Percentiles rank a stretch among this genome's conserved stretches.
These are phyloP conservation scores for Aspergillus homomorphus DNA, from an alignment of 495 filamentous ascomycete species.

Conservation along the genomic window DNA sequence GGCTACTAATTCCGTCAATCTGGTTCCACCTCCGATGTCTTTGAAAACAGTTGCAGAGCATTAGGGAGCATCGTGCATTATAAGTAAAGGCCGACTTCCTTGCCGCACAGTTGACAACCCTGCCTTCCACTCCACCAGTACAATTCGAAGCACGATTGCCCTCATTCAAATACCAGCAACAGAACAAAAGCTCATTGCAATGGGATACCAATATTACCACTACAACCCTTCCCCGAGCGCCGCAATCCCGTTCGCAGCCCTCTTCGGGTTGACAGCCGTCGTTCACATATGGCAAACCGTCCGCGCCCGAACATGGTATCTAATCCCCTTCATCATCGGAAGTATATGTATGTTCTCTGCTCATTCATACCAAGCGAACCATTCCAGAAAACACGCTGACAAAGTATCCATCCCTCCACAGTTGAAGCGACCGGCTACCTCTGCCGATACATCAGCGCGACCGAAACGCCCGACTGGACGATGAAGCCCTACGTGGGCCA, in stretches of 20 bases:
- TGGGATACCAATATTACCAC: constrained; percentile 18
- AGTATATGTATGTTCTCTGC: constrained; percentile 48
- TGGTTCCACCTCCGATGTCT: too few species aligned
- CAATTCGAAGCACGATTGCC: too few species aligned
- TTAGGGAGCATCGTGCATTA: too few species aligned
- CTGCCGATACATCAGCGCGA: neutral
- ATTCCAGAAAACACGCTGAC: neutral
- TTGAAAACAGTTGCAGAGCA: too few species aligned
- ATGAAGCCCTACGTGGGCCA: constrained; percentile 20
- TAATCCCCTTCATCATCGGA: constrained; percentile 57
- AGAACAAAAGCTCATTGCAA: too few species aligned
- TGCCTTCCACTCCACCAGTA: too few species aligned
- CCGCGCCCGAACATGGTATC: constrained; percentile 56
- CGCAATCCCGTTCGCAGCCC: constrained; percentile 45
- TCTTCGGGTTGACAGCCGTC: constrained; percentile 48
- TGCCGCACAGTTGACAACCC: too few species aligned
- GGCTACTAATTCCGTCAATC: too few species aligned
- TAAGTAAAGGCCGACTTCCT: too few species aligned
- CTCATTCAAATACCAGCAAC: too few species aligned
- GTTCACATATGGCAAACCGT: constrained; percentile 49
- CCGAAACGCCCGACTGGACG: neutral
- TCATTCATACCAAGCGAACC: neutral
- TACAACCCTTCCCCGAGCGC: constrained; percentile 46
- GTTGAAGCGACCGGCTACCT: neutral
- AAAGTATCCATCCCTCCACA: neutral